Base-by-base conservation (phyloP, 768 basidiomycete genomes). In the Phanerochaete carnosa region DNA sequence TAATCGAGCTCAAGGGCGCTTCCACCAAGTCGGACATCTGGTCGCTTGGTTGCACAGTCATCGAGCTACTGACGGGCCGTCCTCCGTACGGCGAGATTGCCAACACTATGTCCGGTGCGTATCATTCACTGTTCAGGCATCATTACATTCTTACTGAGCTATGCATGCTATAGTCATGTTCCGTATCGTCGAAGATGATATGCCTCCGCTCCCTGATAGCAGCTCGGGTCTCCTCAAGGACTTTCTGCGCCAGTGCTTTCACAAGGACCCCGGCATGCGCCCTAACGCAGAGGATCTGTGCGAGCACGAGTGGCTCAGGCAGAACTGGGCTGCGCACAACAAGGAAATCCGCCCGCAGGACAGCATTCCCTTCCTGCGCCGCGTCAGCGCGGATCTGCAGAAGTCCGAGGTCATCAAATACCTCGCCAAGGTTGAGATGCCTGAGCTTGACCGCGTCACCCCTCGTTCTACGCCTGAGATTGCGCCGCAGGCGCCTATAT, bases 11-110 rank as follows among this genome's bases (percentile, higher is more conserved):
- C 58, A 90, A 94, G 72, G 95, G 95, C 3, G 92, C 96, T 8
- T 90, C 92, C n/a, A 81, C 89, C 0, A 94, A 94, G 67, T 89
- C 92, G 28, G 95, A 97, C 70, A 95, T 97, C 32, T 97, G 95
- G 95, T 96, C 94, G 0, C 74, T 99, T 64, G 96, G 87, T 1
- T 97, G 95, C 70, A 98, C 96, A 3, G 87, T 98, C 66, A 87
- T 96, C 66, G 96, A 99, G 74, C 81, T 99, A 26, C 77, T 98
- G 64, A 96, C 94, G 6, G 96, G 96, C 1, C 80, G 84, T 30
- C 96, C 96, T 2, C 96, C 96, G 1, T 98, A 96, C 69, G 84
- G 88, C 23, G 94, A 98, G 35, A 87, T 97, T 61, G 76, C 84
- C 25, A 96, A 96, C 69, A 86, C 85, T 72, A 93, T 97, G 92